These are phyloP conservation scores for Colletotrichum chrysophilum DNA, from an alignment of 2,329 filamentous ascomycete genomes.

Conservation along the genomic window DNA sequence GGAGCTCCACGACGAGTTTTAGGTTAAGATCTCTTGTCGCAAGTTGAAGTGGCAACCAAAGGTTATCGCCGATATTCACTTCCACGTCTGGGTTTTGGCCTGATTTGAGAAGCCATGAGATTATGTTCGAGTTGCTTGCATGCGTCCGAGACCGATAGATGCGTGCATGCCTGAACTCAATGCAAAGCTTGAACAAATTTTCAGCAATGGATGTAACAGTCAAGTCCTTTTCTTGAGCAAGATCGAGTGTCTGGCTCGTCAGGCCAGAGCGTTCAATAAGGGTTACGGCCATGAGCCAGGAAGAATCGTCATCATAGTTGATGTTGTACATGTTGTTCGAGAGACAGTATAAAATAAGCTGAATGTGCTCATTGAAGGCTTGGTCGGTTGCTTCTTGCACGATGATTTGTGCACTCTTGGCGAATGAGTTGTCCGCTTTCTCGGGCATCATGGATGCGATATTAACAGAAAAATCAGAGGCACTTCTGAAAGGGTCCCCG, in stretches of 20 bases:
- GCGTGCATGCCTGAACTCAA: too few relatives aligned
- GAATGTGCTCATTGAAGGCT: background rate
- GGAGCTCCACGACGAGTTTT: too few relatives aligned
- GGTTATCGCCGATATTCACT: too few relatives aligned
- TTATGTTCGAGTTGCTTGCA: fast-evolving
- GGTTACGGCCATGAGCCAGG: fast-evolving
- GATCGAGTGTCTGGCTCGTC: background rate
- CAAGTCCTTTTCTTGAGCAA: fast-evolving
- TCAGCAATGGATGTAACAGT: fast-evolving
- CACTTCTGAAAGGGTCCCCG: fast-evolving
- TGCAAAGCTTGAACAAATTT: too few relatives aligned
- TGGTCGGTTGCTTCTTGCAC: fast-evolving
- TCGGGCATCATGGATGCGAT: background rate
- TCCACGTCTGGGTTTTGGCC: too few relatives aligned
- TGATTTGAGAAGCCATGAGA: too few relatives aligned
- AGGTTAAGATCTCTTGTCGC: too few relatives aligned
- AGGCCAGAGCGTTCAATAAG: background rate
- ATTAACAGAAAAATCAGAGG: background rate
- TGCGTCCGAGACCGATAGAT: too few relatives aligned
- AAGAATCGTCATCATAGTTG: fast-evolving
- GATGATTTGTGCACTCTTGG: fast-evolving
- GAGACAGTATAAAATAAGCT: background rate
- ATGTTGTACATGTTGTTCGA: background rate
- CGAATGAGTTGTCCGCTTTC: fast-evolving
- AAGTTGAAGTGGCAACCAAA: too few relatives aligned